phyloP scores from a whole-genome alignment of 1,284 basidiomycete genomes.

The Sutorius eximius region DNA sequence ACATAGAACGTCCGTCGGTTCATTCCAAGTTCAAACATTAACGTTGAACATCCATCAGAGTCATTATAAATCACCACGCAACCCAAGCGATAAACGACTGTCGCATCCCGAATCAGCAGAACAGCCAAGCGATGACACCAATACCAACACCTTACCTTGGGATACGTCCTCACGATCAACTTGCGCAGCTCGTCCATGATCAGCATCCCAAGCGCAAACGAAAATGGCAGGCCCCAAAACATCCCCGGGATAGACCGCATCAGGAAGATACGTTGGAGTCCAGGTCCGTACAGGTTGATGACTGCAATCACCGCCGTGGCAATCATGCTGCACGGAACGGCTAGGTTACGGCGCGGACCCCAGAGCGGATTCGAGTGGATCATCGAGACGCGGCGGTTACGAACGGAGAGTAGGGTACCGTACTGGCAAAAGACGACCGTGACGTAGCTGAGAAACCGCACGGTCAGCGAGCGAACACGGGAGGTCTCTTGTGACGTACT shows the following conservation, averaged over 20 bases:
- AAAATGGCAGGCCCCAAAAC: slow-evolving; percentile 45
- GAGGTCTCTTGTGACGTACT: slow-evolving; percentile 35
- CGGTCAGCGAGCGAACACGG: slow-evolving; percentile 8
- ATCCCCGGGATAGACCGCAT: slow-evolving; percentile 42
- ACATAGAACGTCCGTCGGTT: too few relatives aligned
- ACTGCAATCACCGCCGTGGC: slow-evolving; percentile 37
- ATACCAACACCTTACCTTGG: slow-evolving; percentile 31
- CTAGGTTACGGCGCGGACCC: slow-evolving; percentile 38
- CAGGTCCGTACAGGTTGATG: slow-evolving; percentile 34
- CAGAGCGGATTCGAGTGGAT: slow-evolving; percentile 37
- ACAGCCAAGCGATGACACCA: neutral
- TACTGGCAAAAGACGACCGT: slow-evolving; percentile 39
- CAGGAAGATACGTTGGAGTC: slow-evolving; percentile 10
- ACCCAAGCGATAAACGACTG: slow-evolving; percentile 34
- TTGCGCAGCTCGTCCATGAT: slow-evolving; percentile 42
- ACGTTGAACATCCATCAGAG: too few relatives aligned
- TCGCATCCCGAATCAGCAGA: neutral
- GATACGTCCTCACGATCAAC: slow-evolving; percentile 42
- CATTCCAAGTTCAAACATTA: too few relatives aligned
- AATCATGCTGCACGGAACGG: slow-evolving; percentile 38
- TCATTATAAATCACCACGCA: slow-evolving; percentile 28
- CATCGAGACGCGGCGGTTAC: slow-evolving; percentile 36
- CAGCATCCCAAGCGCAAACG: slow-evolving; percentile 40
- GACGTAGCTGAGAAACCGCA: slow-evolving; percentile 36
- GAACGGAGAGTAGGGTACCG: slow-evolving; percentile 34